phyloP scores from a whole-genome alignment of 2,329 filamentous ascomycete species.

The Phoma sp. region DNA sequence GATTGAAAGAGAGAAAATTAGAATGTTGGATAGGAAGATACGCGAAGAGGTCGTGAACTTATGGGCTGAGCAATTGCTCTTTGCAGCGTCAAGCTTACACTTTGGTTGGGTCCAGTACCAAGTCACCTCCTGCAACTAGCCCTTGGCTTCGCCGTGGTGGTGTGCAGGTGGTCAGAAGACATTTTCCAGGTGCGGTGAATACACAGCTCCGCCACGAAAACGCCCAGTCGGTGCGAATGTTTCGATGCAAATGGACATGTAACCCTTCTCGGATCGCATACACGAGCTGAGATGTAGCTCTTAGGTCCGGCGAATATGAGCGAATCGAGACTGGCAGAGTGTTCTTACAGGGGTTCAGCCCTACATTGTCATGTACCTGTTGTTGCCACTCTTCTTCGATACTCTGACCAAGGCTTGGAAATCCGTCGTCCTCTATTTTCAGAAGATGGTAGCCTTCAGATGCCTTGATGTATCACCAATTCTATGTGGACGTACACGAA shows the following conservation, averaged over 20 bases:
- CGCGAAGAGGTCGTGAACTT: neutral
- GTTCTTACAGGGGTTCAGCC: neutral
- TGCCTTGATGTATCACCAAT: no score
- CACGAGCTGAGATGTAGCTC: neutral
- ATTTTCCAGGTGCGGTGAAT: neutral
- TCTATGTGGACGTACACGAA: no score
- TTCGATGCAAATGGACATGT: neutral
- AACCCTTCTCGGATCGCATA: neutral
- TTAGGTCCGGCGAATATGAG: neutral
- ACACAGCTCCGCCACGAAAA: slow-evolving; percentile 6
- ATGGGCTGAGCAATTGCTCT: neutral
- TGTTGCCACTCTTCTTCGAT: neutral
- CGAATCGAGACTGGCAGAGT: neutral
- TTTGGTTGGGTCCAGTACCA: neutral
- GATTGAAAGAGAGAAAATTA: neutral
- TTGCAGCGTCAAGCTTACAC: neutral
- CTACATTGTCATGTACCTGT: no score
- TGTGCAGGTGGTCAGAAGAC: neutral
- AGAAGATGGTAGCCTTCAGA: no score
- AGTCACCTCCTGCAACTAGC: neutral
- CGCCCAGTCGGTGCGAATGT: neutral
- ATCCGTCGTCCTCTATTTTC: no score
- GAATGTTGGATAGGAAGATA: neutral
- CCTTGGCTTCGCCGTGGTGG: slow-evolving; percentile 1
- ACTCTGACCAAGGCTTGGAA: no score